These are phyloP conservation scores for Penicillium sp. DNA, from an alignment of 2,329 filamentous ascomycete species.

Conservation along the genomic window DNA sequence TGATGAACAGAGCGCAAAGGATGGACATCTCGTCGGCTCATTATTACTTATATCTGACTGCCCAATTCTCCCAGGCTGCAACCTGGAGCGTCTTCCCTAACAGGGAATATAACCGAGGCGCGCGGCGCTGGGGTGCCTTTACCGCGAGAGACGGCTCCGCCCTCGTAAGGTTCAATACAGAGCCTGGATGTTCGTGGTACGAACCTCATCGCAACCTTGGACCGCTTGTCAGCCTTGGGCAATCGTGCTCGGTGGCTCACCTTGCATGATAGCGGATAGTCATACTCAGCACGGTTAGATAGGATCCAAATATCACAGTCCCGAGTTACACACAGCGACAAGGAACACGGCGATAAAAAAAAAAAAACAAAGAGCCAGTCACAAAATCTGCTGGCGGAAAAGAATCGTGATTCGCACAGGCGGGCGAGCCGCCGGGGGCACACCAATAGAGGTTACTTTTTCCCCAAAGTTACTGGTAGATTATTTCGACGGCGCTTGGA, in stretches of 20 bases:
- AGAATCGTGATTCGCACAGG: constrained; percentile 20
- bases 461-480: constrained; percentile 14
- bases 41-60: constrained; percentile 2
- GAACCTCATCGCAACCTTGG: background rate
- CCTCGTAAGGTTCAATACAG: constrained; percentile 6
- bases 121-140: constrained; percentile 15
- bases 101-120: constrained; percentile 29
- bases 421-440: constrained; percentile 10
- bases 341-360: background rate
- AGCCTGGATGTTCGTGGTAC: constrained; percentile 4
- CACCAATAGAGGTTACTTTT: constrained; percentile 22
- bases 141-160: constrained; percentile 14
- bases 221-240: background rate
- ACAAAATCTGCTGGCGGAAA: constrained; percentile 12
- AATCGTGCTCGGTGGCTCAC: background rate
- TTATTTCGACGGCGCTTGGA: constrained; percentile 21
- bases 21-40: constrained; percentile 5
- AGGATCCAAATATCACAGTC: constrained; percentile 4
- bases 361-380: constrained; percentile 14
- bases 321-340: constrained; percentile 11
- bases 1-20: background rate
- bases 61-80: background rate
- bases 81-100: constrained; percentile 21
- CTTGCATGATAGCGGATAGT: constrained; percentile 7
- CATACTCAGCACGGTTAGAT: constrained; percentile 12